Conservation (phyloP, 73 alveolate species). For the Paramecium primaurelia region DNA sequence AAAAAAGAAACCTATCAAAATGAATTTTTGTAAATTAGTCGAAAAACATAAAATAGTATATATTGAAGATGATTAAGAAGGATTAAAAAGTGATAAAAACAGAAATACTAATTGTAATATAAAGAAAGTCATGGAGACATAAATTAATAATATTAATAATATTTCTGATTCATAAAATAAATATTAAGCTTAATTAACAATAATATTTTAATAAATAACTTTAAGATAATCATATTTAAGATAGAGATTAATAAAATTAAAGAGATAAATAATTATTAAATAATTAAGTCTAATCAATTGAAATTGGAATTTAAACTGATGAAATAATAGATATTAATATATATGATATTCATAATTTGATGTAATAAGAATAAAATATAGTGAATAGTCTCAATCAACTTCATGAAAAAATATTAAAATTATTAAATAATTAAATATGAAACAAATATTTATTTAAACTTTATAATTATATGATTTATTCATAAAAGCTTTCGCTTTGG, state of each 20-base stretch:
- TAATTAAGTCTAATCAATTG: neutral
- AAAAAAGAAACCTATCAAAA: neutral
- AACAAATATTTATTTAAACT: neutral
- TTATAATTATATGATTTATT: neutral
- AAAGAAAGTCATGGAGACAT: neutral
- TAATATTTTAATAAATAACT: neutral
- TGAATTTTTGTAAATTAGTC: neutral
- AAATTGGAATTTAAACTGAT: neutral
- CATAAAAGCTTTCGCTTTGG: conserved; percentile 45
- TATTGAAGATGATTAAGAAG: neutral
- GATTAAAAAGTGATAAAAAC: neutral
- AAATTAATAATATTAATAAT: neutral
- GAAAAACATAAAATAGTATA: neutral
- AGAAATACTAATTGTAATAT: neutral
- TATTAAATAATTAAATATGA: neutral
- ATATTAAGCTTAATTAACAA: neutral
- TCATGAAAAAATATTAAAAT: neutral
- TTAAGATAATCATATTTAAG: neutral
- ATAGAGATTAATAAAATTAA: neutral
- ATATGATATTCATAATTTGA: neutral
- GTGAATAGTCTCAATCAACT: neutral
- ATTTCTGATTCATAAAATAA: neutral
- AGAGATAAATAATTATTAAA: neutral
- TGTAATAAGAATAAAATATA: neutral
- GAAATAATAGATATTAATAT: neutral